These are phyloP conservation scores for Torulaspora quercuum DNA, from an alignment of 805 yeast species.

Conservation along the genomic window DNA sequence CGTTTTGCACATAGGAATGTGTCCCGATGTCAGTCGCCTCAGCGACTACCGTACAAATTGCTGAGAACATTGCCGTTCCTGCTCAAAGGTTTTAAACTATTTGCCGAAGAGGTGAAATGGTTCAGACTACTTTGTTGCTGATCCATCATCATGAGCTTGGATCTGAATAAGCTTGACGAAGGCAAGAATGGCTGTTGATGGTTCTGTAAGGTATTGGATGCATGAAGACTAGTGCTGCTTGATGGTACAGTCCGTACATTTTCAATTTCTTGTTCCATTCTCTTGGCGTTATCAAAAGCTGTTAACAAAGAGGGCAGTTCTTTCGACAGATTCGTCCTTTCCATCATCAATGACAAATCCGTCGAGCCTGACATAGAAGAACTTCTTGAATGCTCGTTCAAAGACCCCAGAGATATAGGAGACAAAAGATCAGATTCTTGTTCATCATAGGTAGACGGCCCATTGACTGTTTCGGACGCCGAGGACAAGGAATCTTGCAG, in stretches of 20 bases:
- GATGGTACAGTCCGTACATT: slow-evolving; percentile 17
- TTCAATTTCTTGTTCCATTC: slow-evolving; percentile 50
- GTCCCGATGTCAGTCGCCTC: too few relatives aligned
- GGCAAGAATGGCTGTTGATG: slow-evolving; percentile 11
- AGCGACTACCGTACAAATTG: slow-evolving; percentile 19
- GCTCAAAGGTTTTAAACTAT: slow-evolving; percentile 2
- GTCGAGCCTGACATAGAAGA: slow-evolving; percentile 29
- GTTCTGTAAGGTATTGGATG: slow-evolving; percentile 3
- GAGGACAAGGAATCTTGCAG: slow-evolving; percentile 12
- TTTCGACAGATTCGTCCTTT: slow-evolving; percentile 54
- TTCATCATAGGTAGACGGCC: slow-evolving; percentile 1
- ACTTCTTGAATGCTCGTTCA: slow-evolving; percentile 17
- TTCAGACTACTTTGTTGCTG: slow-evolving; percentile 10
- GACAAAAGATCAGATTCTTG: slow-evolving; percentile 7
- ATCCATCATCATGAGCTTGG: slow-evolving; percentile 15
- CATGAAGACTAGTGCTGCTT: neutral
- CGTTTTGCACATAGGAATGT: too few relatives aligned
- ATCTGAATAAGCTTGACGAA: slow-evolving; percentile 7
- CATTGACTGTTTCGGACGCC: slow-evolving; percentile 3
- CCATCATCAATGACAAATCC: slow-evolving; percentile 40
- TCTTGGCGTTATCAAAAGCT: slow-evolving; percentile 63
- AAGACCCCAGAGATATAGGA: slow-evolving; percentile 7
- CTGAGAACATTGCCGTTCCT: slow-evolving; percentile 19
- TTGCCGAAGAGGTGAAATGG: slow-evolving; percentile 7
- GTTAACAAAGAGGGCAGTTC: slow-evolving; percentile 64